Percentiles rank a stretch among this genome's conserved stretches.
phyloP scores from a whole-genome alignment of 306 rosid species.

The Sphenostylis stenocarpa region DNA sequence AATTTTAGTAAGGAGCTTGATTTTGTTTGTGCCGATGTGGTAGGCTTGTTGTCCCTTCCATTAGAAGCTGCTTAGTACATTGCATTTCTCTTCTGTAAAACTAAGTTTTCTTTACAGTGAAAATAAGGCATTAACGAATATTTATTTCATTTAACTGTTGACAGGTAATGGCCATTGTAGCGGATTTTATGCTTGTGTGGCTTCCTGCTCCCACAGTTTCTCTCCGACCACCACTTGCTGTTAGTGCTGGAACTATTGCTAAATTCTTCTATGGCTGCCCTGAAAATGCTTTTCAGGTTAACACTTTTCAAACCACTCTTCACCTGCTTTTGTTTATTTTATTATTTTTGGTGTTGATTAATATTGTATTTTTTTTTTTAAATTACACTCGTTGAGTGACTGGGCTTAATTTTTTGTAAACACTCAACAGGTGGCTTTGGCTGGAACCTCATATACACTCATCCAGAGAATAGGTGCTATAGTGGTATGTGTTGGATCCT shows the following conservation, averaged over 20 bases:
- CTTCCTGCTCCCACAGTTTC: constrained; percentile 94
- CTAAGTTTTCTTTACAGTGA: background rate
- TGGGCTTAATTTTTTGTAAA: constrained; percentile 20
- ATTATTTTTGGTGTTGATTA: background rate
- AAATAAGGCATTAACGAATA: background rate
- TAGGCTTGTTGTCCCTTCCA: constrained; percentile 32
- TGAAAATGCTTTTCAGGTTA: constrained; percentile 96
- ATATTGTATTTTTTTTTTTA: background rate
- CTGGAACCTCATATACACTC: constrained; percentile 54
- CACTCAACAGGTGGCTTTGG: constrained; percentile 53
- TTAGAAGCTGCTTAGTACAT: background rate
- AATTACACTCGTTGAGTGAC: background rate
- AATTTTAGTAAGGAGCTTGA: constrained; percentile 90
- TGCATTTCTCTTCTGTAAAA: background rate
- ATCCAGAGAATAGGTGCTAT: constrained; percentile 68
- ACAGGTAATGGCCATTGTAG: constrained; percentile 92
- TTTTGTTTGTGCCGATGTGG: constrained; percentile 96
- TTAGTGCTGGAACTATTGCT: constrained; percentile 70
- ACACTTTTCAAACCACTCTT: background rate
- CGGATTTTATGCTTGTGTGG: constrained; percentile 99
- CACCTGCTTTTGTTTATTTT: background rate
- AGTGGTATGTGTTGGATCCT: constrained; percentile 49
- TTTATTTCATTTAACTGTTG: background rate
- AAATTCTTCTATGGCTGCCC: constrained; percentile 91
- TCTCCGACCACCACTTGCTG: constrained; percentile 71